Base-by-base conservation (phyloP, 306 rosid species). In the Gleditsia sinensis region DNA sequence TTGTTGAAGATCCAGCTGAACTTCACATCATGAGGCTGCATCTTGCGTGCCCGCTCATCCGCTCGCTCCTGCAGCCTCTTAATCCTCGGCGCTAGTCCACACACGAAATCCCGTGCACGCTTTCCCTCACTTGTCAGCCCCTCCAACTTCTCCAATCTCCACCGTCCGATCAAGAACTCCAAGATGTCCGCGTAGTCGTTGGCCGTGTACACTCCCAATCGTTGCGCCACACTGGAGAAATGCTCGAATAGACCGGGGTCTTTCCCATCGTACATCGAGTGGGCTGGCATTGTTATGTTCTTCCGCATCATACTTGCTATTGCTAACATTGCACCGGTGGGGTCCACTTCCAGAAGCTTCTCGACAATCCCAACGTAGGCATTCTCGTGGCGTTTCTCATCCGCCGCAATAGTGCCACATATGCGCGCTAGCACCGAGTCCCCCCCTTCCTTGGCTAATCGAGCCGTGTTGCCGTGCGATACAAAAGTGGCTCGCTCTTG, bases 311-410 rank as follows among this genome's bases (percentile, higher is more conserved):
- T 79, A 14, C 82, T 80, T 0, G 68, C 78, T 2, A 87, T 79
- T 10, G 88, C 87, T 27, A 71, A 7, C 78, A 84, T 76, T 0
- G 87, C 74, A 0, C 73, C 85, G 0, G 55, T 77, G 46, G 88
- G 85, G 33, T 87, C 91, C 74, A 84, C 85, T 9, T 87, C 91
- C 2, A 87, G 82, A 3, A 87, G 87, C 87, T 87, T 87, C 72
- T 79, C 83, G 1, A 84, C 82, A 11, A 87, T 84, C 30, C 32
- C 77, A 1, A 25, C 8, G 28, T 87, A 87, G 4, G 85, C 91
- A 3, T 64, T 76, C 76, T 87, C 91, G 58, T 84, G 91, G 21
- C 88, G 88, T 46, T 81, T 87, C 77, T 87, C 91, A 34, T 87
- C 88, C 1, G 88, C 74, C 0, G 91, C 91, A 14, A 87, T 84